These are phyloP conservation scores for Diplodia intermedia DNA, from an alignment of 2,329 filamentous ascomycete species.

Conservation along the genomic window DNA sequence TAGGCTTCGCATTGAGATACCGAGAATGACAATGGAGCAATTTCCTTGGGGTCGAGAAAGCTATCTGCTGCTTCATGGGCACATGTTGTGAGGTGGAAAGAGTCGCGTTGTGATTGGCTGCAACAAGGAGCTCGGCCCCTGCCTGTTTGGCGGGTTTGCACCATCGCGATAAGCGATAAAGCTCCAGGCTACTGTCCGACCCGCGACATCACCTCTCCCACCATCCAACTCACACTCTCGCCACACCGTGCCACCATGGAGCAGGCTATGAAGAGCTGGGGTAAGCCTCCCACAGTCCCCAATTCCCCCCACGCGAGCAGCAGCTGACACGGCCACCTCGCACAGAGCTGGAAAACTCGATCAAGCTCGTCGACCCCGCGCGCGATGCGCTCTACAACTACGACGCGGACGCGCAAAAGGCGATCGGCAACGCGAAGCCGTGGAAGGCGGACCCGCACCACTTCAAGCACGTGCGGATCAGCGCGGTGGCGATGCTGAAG, in stretches of 20 bases:
- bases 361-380: constrained; percentile 79
- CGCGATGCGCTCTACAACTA: constrained; percentile 93
- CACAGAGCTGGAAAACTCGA: constrained; percentile 84
- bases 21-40: constrained; percentile 1
- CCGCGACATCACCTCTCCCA: constrained; percentile 15
- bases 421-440: constrained; percentile 68
- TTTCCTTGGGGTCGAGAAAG: neutral
- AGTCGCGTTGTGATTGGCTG: constrained; percentile 7
- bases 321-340: constrained; percentile 19
- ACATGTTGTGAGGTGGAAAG: neutral
- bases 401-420: constrained; percentile 71
- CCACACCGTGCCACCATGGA: constrained; percentile 53
- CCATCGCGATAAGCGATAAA: constrained; percentile 28
- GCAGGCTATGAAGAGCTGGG: constrained; percentile 66
- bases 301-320: constrained; percentile 35
- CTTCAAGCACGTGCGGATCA: constrained; percentile 94
- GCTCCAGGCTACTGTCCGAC: constrained; percentile 18
- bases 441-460: constrained; percentile 82
- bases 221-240: neutral
- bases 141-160: constrained; percentile 28
- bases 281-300: constrained; percentile 48
- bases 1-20: constrained; percentile 12
- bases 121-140: neutral
- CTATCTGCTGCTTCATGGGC: neutral
- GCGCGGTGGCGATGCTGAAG: constrained; percentile 90